A percentile compares a stretch with the other conserved stretches of the same genome.
These are phyloP conservation scores for Quillaja saponaria DNA, from an alignment of 306 rosid species.

Conservation along the genomic window DNA sequence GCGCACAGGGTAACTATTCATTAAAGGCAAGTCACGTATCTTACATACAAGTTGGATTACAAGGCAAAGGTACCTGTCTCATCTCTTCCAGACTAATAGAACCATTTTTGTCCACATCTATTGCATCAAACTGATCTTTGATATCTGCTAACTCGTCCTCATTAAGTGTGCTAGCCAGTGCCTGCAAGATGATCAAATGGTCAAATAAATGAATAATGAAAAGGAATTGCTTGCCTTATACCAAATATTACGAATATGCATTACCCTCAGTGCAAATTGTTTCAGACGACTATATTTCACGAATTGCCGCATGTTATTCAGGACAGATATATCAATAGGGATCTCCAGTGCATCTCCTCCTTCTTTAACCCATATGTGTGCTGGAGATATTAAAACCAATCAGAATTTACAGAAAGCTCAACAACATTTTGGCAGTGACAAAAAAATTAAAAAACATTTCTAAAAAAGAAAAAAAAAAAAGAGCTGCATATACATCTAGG, in stretches of 20 bases:
- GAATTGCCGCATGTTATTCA: constrained; percentile 86
- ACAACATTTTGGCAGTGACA: constrained; percentile 16
- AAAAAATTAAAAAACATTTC: neutral
- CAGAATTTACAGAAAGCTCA: neutral
- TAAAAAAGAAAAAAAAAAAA: neutral
- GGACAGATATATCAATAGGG: constrained; percentile 94
- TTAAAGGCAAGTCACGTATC: neutral
- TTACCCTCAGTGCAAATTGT: constrained; percentile 95
- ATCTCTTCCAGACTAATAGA: constrained; percentile 96
- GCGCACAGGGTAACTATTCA: neutral
- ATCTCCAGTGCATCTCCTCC: constrained; percentile 93
- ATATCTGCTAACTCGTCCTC: constrained; percentile 87
- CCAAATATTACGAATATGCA: neutral
- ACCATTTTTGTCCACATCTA: constrained; percentile 96
- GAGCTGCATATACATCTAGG: neutral
- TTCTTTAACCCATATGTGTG: constrained; percentile 97
- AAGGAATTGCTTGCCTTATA: constrained; percentile 22
- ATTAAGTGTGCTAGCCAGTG: constrained; percentile 91
- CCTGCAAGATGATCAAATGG: constrained; percentile 54
- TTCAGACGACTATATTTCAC: constrained; percentile 92
- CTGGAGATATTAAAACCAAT: constrained; percentile 53
- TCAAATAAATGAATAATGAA: constrained; percentile 12
- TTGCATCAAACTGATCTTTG: constrained; percentile 94
- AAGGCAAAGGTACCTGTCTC: constrained; percentile 69
- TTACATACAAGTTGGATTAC: neutral